Evolutionary conservation across 1,284 basidiomycete genomes (phyloP), one percentile per base, ranked within the genome.

Genomic region (Volvariella surrecta): DNA sequence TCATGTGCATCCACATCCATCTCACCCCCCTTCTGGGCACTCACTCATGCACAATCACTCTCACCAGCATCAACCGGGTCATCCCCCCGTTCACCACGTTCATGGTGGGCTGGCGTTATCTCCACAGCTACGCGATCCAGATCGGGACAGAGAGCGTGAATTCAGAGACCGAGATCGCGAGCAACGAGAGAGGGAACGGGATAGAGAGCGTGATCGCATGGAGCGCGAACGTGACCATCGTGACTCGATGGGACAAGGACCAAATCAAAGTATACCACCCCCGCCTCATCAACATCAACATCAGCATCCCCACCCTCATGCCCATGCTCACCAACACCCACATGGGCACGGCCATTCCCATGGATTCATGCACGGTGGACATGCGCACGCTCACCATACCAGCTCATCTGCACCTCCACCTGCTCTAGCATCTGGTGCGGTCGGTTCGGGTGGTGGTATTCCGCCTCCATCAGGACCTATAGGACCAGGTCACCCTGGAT

Each of bases 111-210:
- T 43, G 34, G 34, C 13, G n/a, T 8, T 35, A 35, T 45, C 47
- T n/a, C 43, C 40, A 28, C 39, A 17, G 8, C 17, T 21, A 28
- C 47, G 43, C 37, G 32, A 43, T 4, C 15, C 16, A 9, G 53
- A 50, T 22, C 32, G 51, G 10, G 50, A 52, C 34, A 39, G 48
- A 1, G 45, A 46, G 21, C 41, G 47, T 30, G 40, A 42, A 3
- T 22, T 24, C 10, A 40, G 57, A 51, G 59, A 61, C 40, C 50
- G 53, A 4, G 61, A 61, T 6, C 24, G 48, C 1, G 49, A 46
- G 17, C 38, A 40, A 9, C 18, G 41, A 4, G 30, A 34, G 13
- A 13, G n/a, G 17, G 21, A 28, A 7, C 35, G 44, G 34, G 49
- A 49, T 4, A 43, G 48, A 28, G 46, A 40, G 11, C 42, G 42